phyloP scores from a whole-genome alignment of 1,139 yeast species.

The Taphrina confusa region DNA sequence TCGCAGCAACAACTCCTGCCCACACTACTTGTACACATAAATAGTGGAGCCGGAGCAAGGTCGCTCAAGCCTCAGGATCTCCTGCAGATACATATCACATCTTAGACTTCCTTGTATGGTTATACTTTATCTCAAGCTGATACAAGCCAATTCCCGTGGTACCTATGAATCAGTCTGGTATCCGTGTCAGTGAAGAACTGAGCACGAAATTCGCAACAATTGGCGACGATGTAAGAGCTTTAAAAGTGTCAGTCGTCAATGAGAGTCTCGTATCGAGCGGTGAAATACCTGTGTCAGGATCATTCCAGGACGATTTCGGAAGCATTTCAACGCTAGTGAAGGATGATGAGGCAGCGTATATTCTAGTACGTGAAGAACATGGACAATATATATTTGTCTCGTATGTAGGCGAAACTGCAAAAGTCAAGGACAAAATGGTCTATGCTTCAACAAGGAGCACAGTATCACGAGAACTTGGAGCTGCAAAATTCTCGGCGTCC shows the following conservation, averaged over 20 bases:
- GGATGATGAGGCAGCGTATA: constrained; percentile 61
- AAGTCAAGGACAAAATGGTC: constrained; percentile 83
- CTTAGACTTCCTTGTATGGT: too few species aligned
- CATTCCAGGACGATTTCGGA: constrained; percentile 47
- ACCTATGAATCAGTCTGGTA: constrained; percentile 28
- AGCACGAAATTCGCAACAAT: not conserved
- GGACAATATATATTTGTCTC: constrained; percentile 62
- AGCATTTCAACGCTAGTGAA: constrained; percentile 48
- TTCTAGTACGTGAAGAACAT: constrained; percentile 53
- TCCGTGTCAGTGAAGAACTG: constrained; percentile 16
- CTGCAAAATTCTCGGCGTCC: constrained; percentile 60
- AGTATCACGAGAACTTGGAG: constrained; percentile 68
- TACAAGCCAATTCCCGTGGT: too few species aligned
- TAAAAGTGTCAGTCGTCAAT: constrained; percentile 34
- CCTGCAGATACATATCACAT: too few species aligned
- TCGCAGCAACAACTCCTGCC: too few species aligned
- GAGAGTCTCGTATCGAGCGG: constrained; percentile 41
- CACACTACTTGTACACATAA: too few species aligned
- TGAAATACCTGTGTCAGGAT: constrained; percentile 44
- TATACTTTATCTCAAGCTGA: too few species aligned
- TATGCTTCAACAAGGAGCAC: constrained; percentile 89
- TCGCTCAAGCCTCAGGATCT: too few species aligned
- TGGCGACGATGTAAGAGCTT: constrained; percentile 3
- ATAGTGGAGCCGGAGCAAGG: too few species aligned
- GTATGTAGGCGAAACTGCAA: constrained; percentile 83